A percentile compares a stretch with the other conserved stretches of the same genome.
Conservation (phyloP, 208 protist species). For the Trypanosoma avium region DNA sequence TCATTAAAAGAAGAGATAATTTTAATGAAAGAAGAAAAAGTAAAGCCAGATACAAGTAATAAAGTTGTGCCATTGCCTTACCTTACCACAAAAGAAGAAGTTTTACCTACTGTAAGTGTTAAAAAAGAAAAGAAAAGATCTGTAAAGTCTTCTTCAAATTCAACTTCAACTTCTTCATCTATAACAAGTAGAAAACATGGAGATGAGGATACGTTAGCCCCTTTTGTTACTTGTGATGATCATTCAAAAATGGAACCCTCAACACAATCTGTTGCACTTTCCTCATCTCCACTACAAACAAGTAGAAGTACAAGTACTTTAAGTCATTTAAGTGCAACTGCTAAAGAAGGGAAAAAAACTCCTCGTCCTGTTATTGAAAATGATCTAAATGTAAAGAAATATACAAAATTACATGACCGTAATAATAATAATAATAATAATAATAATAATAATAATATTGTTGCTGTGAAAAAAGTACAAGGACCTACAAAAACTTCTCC, state of each 20-base stretch:
- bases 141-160: not conserved
- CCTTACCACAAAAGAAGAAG: not conserved
- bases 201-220: not conserved
- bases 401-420: no score
- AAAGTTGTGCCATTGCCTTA: not conserved
- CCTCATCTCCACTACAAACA: conserved; percentile 9
- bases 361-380: no score
- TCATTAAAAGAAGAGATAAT: conserved; percentile 1
- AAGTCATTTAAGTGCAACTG: not conserved
- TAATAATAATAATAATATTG: not conserved
- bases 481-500: not conserved
- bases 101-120: not conserved
- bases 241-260: not conserved
- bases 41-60: not conserved
- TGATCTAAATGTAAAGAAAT: no score
- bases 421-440: not conserved
- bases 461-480: not conserved
- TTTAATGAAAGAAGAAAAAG: not conserved
- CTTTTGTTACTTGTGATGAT: not conserved
- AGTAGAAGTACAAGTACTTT: conserved; percentile 3
- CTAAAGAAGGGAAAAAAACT: not conserved
- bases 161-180: no score
- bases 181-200: no score
- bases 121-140: not conserved
- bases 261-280: not conserved